Conservation (phyloP, 73 alveolate species). For the Paramecium tetraurelia region DNA sequence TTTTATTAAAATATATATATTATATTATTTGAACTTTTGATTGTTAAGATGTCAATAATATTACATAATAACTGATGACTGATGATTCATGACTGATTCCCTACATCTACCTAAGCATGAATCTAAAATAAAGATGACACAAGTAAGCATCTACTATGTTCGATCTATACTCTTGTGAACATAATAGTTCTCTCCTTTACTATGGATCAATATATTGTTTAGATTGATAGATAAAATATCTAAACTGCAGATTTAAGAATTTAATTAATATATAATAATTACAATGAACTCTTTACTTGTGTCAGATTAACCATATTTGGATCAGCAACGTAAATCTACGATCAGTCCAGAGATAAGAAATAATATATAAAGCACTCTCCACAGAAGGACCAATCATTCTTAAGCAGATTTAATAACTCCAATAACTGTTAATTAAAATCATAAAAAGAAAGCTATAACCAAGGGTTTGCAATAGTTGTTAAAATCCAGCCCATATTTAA, state of each 20-base stretch:
- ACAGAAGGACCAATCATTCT: neutral
- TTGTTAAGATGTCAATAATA: neutral
- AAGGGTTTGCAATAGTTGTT: neutral
- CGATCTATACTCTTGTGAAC: neutral
- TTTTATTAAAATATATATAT: neutral
- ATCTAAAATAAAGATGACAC: no score
- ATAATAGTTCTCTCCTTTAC: neutral
- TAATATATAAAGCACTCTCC: neutral
- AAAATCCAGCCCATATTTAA: constrained; percentile 14
- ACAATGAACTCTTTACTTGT: neutral
- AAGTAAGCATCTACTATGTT: neutral
- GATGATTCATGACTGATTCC: no score
- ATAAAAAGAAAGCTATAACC: neutral
- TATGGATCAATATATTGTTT: neutral
- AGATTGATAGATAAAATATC: neutral
- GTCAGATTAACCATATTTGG: neutral
- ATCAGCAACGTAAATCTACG: neutral
- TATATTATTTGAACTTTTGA: neutral
- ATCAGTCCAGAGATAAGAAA: neutral
- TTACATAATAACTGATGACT: neutral
- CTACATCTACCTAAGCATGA: no score
- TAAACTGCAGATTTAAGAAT: no score
- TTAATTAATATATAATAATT: neutral
- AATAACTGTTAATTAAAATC: neutral
- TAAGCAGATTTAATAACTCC: neutral